Conservation (phyloP, 768 basidiomycete species). For the Trametes elegans region DNA sequence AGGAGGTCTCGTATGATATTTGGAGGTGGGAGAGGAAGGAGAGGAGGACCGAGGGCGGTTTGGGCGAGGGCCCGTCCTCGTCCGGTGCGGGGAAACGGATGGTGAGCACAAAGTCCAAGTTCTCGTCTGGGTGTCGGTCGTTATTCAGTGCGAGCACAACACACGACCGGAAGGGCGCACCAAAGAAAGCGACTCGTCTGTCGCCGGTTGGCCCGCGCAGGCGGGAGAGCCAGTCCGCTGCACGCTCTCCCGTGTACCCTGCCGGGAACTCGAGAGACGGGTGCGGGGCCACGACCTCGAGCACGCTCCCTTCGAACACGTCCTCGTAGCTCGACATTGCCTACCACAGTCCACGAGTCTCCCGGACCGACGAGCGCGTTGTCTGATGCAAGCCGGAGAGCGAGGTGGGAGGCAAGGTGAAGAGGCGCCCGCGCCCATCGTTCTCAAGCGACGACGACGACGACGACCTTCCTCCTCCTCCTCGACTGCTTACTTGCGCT, state of each 20-base stretch:
- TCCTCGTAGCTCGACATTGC: conserved; percentile 53
- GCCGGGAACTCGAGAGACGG: conserved; percentile 62
- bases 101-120: conserved; percentile 33
- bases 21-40: conserved; percentile 68
- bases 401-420: too few relatives aligned
- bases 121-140: conserved; percentile 31
- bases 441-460: too few relatives aligned
- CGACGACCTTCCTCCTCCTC: too few relatives aligned
- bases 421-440: too few relatives aligned
- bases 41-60: conserved; percentile 42
- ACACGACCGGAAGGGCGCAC: conserved; percentile 39
- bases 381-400: background rate
- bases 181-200: conserved; percentile 72
- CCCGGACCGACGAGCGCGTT: background rate
- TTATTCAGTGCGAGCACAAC: background rate
- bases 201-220: conserved; percentile 45
- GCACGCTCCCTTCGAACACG: conserved; percentile 54
- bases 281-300: conserved; percentile 65
- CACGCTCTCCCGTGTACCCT: conserved; percentile 24
- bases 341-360: too few relatives aligned
- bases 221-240: conserved; percentile 56
- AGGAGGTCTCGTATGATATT: conserved; percentile 78
- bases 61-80: conserved; percentile 28
- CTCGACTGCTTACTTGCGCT: too few relatives aligned
- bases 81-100: conserved; percentile 32